These are phyloP conservation scores for Parsonsia alboflavescens DNA, from an alignment of 257 asterid genomes.

Conservation along the genomic window DNA sequence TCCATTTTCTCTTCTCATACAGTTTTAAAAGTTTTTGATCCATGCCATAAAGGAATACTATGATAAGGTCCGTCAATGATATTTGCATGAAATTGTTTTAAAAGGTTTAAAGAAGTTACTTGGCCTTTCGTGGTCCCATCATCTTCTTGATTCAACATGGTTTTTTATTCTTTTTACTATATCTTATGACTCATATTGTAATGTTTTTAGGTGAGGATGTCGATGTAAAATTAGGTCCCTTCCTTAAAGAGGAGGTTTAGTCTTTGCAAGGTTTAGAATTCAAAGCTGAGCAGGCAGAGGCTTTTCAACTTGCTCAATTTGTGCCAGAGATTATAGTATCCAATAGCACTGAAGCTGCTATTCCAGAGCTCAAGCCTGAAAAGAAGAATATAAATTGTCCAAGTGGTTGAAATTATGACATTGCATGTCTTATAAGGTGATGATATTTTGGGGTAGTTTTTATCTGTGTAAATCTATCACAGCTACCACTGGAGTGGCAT, in stretches of 20 bases:
- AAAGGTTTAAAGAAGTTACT: not conserved
- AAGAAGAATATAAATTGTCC: slow-evolving; percentile 77
- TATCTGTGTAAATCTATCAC: slow-evolving; percentile 7
- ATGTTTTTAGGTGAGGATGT: slow-evolving; percentile 36
- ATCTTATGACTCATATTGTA: not conserved
- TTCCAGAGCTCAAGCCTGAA: slow-evolving; percentile 56
- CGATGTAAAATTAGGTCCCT: slow-evolving; percentile 44
- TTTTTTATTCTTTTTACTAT: not conserved
- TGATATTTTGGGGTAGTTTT: not conserved
- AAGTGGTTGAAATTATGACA: slow-evolving; percentile 92
- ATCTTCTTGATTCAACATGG: not conserved
- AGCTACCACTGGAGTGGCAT: not conserved
- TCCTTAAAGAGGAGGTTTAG: slow-evolving; percentile 72
- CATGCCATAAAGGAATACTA: not conserved
- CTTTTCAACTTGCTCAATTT: slow-evolving; percentile 34
- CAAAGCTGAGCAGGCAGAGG: slow-evolving; percentile 35
- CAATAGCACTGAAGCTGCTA: slow-evolving; percentile 26
- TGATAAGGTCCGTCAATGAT: too few relatives aligned
- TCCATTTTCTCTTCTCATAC: not conserved
- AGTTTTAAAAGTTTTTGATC: not conserved
- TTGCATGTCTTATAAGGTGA: not conserved
- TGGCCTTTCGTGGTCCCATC: not conserved
- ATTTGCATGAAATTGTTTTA: not conserved
- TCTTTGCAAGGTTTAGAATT: slow-evolving; percentile 68
- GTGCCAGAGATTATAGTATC: slow-evolving; percentile 26